Conservation (phyloP, 345 rosid genomes). For the Aquilaria yunnanensis region DNA sequence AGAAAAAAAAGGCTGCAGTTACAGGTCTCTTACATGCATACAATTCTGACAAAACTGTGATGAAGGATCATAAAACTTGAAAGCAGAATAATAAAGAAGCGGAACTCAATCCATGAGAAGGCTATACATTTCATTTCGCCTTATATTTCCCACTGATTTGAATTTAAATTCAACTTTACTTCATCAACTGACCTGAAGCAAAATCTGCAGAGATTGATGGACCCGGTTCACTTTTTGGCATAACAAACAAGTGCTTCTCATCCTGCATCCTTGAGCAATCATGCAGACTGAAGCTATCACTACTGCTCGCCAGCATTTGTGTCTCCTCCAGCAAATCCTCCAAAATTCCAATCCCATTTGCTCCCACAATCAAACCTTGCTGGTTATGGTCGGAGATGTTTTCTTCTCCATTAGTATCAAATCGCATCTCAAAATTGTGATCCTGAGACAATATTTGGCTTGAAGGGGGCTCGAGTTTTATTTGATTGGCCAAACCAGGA, state of each 20-base stretch:
- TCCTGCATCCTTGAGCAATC: conserved; percentile 12
- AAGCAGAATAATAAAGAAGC: neutral
- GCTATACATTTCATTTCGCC: neutral
- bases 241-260: conserved; percentile 16
- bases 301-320: conserved; percentile 24
- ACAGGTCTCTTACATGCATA: neutral
- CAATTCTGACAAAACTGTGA: neutral
- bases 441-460: conserved; percentile 39
- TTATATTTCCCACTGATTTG: too few species aligned
- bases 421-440: conserved; percentile 12
- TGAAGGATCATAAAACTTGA: neutral
- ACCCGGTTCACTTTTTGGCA: conserved; percentile 7
- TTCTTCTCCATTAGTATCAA: conserved; percentile 1
- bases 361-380: conserved; percentile 11
- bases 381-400: neutral
- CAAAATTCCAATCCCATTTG: conserved; percentile 28
- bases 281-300: conserved; percentile 23
- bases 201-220: conserved; percentile 15
- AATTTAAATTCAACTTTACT: too few species aligned
- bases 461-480: conserved; percentile 72
- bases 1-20: too few species aligned
- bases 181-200: conserved; percentile 29
- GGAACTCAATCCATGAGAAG: neutral
- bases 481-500: conserved; percentile 18
- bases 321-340: conserved; percentile 59